phyloP scores from a whole-genome alignment of 1,284 basidiomycete species.

The Irpex sp. region DNA sequence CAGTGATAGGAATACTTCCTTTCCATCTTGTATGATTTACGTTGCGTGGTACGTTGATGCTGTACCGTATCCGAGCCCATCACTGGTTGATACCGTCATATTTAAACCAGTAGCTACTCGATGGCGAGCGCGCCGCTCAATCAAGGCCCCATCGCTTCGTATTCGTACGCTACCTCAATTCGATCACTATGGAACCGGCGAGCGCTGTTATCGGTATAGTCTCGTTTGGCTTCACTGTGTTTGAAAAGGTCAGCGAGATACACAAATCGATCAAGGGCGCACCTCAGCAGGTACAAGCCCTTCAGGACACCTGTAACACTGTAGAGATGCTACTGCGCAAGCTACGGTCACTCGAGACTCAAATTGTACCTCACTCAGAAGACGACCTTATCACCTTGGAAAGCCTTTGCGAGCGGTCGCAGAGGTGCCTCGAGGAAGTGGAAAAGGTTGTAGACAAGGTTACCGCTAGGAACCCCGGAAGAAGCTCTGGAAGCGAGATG shows the following conservation, averaged over 20 bases:
- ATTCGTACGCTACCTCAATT: too few species aligned
- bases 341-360: not conserved
- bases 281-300: not conserved
- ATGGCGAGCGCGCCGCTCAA: too few species aligned
- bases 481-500: not conserved
- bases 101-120: too few species aligned
- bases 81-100: too few species aligned
- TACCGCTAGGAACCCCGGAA: not conserved
- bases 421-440: not conserved
- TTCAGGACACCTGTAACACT: not conserved
- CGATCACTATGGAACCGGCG: not conserved
- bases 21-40: too few species aligned
- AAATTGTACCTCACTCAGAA: not conserved
- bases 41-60: too few species aligned
- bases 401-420: not conserved
- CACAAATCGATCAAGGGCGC: not conserved
- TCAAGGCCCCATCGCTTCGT: too few species aligned
- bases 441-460: not conserved
- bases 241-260: not conserved
- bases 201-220: not conserved
- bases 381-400: not conserved
- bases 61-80: too few species aligned
- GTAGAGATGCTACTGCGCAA: not conserved
- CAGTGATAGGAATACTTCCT: too few species aligned
- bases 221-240: not conserved